A percentile compares a stretch with the other conserved stretches of the same genome.
phyloP scores from a whole-genome alignment of 192 early-diverging fungal genomes.

The Umbelopsis sp. region DNA sequence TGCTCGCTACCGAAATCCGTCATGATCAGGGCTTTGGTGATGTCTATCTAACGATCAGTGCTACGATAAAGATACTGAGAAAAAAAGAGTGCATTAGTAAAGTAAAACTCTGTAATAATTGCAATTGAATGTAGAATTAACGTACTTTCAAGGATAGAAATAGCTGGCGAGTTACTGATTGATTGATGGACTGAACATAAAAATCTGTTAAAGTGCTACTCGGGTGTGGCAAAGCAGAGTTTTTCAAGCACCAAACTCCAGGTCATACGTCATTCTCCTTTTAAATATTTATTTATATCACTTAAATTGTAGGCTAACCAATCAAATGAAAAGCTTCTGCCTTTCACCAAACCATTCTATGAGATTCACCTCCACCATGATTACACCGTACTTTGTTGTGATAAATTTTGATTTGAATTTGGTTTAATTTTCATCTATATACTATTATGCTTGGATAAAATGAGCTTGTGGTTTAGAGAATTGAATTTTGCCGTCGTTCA shows the following conservation, averaged over 20 bases:
- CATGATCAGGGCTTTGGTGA: constrained; percentile 9
- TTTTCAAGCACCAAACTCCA: constrained; percentile 13
- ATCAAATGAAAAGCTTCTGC: no score
- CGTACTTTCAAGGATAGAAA: constrained; percentile 17
- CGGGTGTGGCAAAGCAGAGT: constrained; percentile 15
- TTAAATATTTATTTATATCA: not conserved
- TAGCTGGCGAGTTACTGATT: constrained; percentile 13
- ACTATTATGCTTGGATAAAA: not conserved
- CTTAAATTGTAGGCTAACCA: not conserved
- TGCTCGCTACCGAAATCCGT: constrained; percentile 15
- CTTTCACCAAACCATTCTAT: no score
- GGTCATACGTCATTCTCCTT: not conserved
- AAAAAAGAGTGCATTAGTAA: not conserved
- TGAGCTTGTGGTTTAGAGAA: constrained; percentile 31
- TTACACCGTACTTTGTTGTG: not conserved
- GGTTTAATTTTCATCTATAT: not conserved
- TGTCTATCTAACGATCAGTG: constrained; percentile 15
- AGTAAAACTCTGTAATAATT: not conserved
- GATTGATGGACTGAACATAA: constrained; percentile 15
- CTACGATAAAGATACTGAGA: constrained; percentile 2
- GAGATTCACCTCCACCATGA: no score
- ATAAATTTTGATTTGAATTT: no score
- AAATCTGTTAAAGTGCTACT: constrained; percentile 1
- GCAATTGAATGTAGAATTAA: not conserved
- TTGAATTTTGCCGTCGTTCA: constrained; percentile 28